These are phyloP conservation scores for Venturia carpophila DNA, from an alignment of 2,329 filamentous ascomycete genomes.

Conservation along the genomic window DNA sequence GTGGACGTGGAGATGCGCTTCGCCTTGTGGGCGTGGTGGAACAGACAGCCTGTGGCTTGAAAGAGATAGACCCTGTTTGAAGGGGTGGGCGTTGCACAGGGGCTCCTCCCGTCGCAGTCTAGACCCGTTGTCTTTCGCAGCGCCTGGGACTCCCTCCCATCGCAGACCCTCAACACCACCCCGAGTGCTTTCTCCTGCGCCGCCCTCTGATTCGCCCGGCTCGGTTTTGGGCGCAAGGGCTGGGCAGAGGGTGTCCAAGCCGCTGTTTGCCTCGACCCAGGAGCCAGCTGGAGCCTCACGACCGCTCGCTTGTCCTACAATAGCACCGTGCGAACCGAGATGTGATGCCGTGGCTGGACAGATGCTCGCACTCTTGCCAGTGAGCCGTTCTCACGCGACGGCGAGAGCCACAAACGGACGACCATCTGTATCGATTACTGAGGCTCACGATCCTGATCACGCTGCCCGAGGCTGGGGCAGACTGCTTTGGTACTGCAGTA, in stretches of 20 bases:
- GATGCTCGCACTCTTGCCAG: not conserved
- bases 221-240: not conserved
- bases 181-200: not conserved
- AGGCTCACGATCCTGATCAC: not conserved
- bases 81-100: not conserved
- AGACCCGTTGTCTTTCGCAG: not conserved
- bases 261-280: not conserved
- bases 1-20: not conserved
- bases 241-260: not conserved
- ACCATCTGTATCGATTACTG: not conserved
- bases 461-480: not conserved
- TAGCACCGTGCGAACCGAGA: not conserved
- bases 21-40: too few relatives aligned
- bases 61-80: not conserved
- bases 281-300: not conserved
- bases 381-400: not conserved
- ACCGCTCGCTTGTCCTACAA: not conserved
- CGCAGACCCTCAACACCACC: not conserved
- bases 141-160: not conserved
- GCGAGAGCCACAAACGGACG: not conserved
- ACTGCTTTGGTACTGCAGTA: too few relatives aligned
- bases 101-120: not conserved
- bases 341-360: not conserved
- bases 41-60: not conserved
- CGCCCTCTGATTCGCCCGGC: not conserved